Base-by-base conservation (phyloP, 306 rosid genomes). In the Pterocarpus macrocarpus region DNA sequence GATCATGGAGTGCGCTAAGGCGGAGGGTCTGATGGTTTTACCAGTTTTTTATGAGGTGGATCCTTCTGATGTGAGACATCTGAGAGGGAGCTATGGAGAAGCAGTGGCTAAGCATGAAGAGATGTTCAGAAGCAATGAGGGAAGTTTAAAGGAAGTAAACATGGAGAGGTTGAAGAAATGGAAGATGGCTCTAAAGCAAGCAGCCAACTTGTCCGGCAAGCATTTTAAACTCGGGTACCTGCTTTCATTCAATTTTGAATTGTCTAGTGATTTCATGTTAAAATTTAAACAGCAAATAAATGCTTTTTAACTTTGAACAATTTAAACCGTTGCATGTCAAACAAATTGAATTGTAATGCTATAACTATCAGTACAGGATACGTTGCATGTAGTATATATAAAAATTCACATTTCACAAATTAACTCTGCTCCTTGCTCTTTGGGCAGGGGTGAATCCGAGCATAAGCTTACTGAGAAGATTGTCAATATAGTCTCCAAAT, bases 381-480 rank as follows among this genome's bases (percentile, higher is more conserved):
- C 13, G 56, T 13, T 50, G 56, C 56, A 50, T 50, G 15, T 12
- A 50, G 1, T 52, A 52, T 14, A 22, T 22, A 22, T 22, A 1
- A 22, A 22, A 2, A 1, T 17, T 52, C 17, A 52, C 17, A 52
- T 3, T 10, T 43, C 49, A 8, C 49, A 5, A 8, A 0, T 43
- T 43, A 28, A 28, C 34, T 57, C 22, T 5, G 88, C 91, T 88
- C 82, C 0, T 57, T 5, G 88, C 91, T 88, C 82, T 1, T 68
- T 5, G 34, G 10, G 38, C 12, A 69, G 66, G 66, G n/a, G 10
- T 17, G 36, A 56, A 16, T 16, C 15, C 16, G 66, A 56, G 5
- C 9, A 22, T 12, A 3, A 8, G 17, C 22, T 55, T 39, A 38
- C 55, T 16, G 44, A 16, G 17, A 38, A 5, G 36, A 55, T 55